These are phyloP conservation scores for Nepenthes mirabilis DNA, from an alignment of 148 eudicot genomes.

Conservation along the genomic window DNA sequence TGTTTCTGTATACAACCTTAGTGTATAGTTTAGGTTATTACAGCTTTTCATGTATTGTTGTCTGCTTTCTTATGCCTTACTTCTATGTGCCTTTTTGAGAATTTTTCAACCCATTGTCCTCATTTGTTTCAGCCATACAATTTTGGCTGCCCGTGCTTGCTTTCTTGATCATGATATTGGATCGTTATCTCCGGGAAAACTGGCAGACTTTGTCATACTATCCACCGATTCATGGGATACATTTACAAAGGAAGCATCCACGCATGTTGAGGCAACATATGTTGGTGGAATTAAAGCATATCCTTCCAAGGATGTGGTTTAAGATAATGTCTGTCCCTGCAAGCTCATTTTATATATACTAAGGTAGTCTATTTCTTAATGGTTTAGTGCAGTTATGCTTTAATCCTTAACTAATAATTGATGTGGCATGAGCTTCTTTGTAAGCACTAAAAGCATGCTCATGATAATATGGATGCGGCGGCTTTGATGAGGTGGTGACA, in stretches of 20 bases:
- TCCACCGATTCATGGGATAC: conserved; percentile 61
- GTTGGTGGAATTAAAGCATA: conserved; percentile 62
- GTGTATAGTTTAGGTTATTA: background rate
- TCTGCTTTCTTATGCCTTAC: background rate
- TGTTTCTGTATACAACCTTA: background rate
- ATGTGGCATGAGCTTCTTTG: no score
- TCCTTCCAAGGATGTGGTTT: conserved; percentile 10
- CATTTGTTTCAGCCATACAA: conserved; percentile 53
- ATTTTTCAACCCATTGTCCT: background rate
- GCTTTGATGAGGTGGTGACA: no score
- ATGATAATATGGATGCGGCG: no score
- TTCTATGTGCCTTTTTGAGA: background rate
- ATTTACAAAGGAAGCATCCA: conserved; percentile 37
- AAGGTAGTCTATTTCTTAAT: no score
- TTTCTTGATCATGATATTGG: conserved; percentile 75
- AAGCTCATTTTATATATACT: no score
- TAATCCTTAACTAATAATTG: no score
- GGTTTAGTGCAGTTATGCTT: no score
- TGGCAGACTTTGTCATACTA: conserved; percentile 83
- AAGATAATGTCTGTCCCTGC: no score
- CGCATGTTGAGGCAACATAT: conserved; percentile 65
- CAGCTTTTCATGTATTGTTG: background rate
- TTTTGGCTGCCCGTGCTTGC: conserved; percentile 76
- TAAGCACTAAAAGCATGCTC: no score
- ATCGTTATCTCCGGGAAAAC: conserved; percentile 73